Conservation (phyloP, 2,329 filamentous ascomycete genomes). For the Apiospora kogelbergensis region DNA sequence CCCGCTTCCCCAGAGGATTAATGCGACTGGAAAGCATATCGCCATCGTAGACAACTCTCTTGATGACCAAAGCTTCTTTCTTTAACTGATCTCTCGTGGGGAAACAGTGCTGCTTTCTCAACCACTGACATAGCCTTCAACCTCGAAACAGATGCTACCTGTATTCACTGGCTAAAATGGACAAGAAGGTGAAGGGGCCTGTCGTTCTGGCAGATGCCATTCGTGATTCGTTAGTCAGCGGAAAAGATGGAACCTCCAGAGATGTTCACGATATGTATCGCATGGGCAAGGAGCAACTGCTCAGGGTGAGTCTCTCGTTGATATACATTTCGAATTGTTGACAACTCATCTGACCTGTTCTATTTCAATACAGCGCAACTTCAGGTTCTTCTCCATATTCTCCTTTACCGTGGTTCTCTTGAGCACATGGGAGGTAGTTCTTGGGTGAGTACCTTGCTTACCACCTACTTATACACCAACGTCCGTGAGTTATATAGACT, state of each 20-base stretch:
- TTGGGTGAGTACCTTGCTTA: slow-evolving; percentile 30
- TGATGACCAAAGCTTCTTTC: background rate
- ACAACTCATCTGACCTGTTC: background rate
- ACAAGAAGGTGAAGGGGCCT: background rate
- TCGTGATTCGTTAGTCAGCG: background rate
- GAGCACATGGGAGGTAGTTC: slow-evolving; percentile 48
- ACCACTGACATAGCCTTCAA: background rate
- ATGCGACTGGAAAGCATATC: background rate
- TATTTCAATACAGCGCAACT: slow-evolving; percentile 16
- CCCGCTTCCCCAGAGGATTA: background rate
- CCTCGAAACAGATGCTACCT: background rate
- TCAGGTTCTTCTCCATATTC: slow-evolving; percentile 24
- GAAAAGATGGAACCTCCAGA: background rate
- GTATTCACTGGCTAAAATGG: background rate
- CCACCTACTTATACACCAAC: background rate
- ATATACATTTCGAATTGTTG: background rate
- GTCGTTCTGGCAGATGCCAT: background rate
- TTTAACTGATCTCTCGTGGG: background rate
- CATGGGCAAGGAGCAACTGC: slow-evolving; percentile 8
- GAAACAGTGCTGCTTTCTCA: background rate
- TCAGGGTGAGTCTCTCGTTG: background rate
- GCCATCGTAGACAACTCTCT: no score
- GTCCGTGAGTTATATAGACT: no score
- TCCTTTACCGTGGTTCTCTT: slow-evolving; percentile 22
- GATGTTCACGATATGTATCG: slow-evolving; percentile 7